A percentile compares a stretch with the other conserved stretches of the same genome.
Conservation (phyloP, 345 rosid genomes). For the Salix koriyanagi region DNA sequence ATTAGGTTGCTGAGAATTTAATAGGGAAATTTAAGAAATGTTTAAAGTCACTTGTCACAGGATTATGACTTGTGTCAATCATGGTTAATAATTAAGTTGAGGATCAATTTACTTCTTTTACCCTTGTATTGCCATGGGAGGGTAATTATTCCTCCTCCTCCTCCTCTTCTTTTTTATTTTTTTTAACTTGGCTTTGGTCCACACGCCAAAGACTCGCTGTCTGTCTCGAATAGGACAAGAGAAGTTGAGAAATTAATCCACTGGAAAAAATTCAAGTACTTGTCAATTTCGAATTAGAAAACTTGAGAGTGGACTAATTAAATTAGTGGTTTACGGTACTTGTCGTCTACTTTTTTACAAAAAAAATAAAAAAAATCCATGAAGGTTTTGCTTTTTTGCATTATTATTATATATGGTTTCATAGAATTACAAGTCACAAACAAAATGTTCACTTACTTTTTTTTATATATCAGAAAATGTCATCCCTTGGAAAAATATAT, state of each 20-base stretch:
- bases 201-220: constrained; percentile 4
- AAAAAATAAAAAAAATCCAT: too few species aligned
- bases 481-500: fast-evolving
- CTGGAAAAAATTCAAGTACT: neutral
- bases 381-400: too few species aligned
- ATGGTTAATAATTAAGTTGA: neutral
- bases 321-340: neutral
- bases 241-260: neutral
- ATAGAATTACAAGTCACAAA: too few species aligned
- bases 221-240: neutral
- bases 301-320: neutral
- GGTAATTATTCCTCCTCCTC: neutral
- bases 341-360: neutral
- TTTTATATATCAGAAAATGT: too few species aligned
- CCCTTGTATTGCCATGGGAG: neutral
- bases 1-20: neutral
- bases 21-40: neutral
- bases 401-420: too few species aligned
- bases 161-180: too few species aligned
- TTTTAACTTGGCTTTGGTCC: neutral
- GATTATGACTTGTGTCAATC: neutral
- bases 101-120: neutral
- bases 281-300: neutral
- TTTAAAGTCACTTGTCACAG: neutral
- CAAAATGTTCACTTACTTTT: too few species aligned